Base-by-base conservation (phyloP, 139 green algal genomes). In the Yamagishiella unicocca region DNA sequence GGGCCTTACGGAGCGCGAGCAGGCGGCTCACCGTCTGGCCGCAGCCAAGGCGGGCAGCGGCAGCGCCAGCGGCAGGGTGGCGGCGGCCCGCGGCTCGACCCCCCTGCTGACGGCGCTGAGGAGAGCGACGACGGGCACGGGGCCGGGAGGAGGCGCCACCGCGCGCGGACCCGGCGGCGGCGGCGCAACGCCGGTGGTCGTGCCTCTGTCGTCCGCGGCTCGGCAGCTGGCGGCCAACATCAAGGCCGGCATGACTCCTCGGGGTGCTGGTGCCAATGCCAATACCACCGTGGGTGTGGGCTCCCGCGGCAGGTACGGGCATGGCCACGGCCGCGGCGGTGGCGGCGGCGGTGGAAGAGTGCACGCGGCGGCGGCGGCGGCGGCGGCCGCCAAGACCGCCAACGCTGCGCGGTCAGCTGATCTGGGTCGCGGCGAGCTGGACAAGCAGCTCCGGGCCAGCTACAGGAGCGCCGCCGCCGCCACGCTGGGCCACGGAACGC, bases 401-500 rank as follows among this genome's bases (percentile, higher is more conserved):
- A 50, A 67, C 67, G 67, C 64, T 9, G 61, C 40, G 8, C 29
- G 33, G 66, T 38, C 62, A 24, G 43, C 64, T 27, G 80, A 53
- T 4, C 64, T 86, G 62, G 80, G 58, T 24, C 45, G 33, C 40
- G 58, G 84, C 24, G 84, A 78, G 72, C 73, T 82, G 76, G 84
- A 89, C 33, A 58, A 58, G 46, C 72, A 82, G 43, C 58, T 89
- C 6, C 19, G 84, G 5, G 84, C 84, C 24, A 89, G 84, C 73
- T 89, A 89, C 58, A n/a, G 72, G 24, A 74, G 73, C 42, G 43
- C 46, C 9, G 25, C 84, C 89, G 93, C 96, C 92, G 88, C 95
- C 10, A 33, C 29, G 9, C 14, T 53, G 0, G 76, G 76, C 21
- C 25, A 25, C 40, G 40, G 40, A 1, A 75, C 79, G 19, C 61